A percentile compares a stretch with the other conserved stretches of the same genome.
Evolutionary conservation across 768 basidiomycete genomes (phyloP).

Genomic region (Hortiboletus campestris): DNA sequence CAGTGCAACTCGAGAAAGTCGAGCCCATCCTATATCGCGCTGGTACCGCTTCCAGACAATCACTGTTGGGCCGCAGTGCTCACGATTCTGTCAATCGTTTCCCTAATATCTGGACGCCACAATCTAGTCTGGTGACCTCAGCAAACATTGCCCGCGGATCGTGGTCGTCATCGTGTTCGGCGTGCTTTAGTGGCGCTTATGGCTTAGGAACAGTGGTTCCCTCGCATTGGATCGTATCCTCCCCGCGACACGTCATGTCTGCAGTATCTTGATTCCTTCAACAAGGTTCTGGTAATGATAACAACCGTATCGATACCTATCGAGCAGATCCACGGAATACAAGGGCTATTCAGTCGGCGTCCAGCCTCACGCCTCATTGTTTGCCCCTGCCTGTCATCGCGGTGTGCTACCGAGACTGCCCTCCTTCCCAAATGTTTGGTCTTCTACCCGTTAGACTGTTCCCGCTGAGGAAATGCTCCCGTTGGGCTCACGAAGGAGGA

Average conservation of each 20-base stretch:
- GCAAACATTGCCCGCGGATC: neutral
- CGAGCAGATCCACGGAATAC: neutral
- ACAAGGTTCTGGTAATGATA: too few species aligned
- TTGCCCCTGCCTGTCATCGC: neutral
- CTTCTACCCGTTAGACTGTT: neutral
- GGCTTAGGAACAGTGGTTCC: neutral
- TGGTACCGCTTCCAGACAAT: neutral
- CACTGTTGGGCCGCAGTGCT: neutral
- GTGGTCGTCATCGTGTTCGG: neutral
- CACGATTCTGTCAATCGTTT: too few species aligned
- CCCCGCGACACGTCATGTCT: neutral
- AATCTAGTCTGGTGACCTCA: too few species aligned
- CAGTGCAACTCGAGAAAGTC: neutral
- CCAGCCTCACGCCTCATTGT: neutral
- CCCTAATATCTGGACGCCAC: neutral
- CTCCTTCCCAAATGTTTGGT: neutral
- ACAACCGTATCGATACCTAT: neutral
- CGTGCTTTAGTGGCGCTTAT: neutral
- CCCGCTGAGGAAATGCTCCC: too few species aligned
- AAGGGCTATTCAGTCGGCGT: neutral
- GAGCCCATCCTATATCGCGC: neutral
- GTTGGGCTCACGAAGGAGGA: neutral
- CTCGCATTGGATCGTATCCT: neutral
- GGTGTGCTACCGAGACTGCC: neutral
- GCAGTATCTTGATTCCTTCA: neutral